Conservation (phyloP, 176 grass and related monocot genomes). For the Aegilops sharonensis region DNA sequence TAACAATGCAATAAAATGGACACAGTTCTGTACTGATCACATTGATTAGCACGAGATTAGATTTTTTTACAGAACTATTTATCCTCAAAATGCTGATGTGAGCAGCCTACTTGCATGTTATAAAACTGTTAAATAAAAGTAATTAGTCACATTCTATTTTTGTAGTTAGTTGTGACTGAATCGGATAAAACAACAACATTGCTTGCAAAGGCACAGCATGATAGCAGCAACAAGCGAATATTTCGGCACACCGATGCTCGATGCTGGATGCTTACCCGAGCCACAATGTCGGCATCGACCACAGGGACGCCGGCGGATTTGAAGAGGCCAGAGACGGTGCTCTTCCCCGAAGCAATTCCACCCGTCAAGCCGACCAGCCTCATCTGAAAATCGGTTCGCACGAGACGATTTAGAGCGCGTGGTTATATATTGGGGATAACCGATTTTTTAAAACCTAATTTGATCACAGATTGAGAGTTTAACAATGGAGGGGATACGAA, state of each 20-base stretch:
- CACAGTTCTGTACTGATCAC: neutral
- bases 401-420: neutral
- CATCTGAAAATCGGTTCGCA: slow-evolving; percentile 37
- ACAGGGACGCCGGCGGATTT: slow-evolving; percentile 65
- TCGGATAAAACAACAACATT: neutral
- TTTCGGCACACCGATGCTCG: neutral
- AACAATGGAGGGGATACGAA: no score
- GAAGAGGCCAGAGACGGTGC: slow-evolving; percentile 84
- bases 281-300: slow-evolving; percentile 72
- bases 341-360: slow-evolving; percentile 80
- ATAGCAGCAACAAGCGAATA: neutral
- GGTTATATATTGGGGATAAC: neutral
- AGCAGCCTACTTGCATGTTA: neutral
- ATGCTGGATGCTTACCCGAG: slow-evolving; percentile 48
- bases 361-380: slow-evolving; percentile 82
- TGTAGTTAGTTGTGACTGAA: neutral
- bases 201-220: neutral
- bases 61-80: neutral
- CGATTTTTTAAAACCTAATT: neutral
- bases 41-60: neutral
- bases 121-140: neutral
- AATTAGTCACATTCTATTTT: neutral
- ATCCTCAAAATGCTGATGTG: neutral
- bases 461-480: neutral
- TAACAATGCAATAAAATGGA: neutral